phyloP scores from a whole-genome alignment of 805 yeast species.

The Kregervanrija fluxuum region DNA sequence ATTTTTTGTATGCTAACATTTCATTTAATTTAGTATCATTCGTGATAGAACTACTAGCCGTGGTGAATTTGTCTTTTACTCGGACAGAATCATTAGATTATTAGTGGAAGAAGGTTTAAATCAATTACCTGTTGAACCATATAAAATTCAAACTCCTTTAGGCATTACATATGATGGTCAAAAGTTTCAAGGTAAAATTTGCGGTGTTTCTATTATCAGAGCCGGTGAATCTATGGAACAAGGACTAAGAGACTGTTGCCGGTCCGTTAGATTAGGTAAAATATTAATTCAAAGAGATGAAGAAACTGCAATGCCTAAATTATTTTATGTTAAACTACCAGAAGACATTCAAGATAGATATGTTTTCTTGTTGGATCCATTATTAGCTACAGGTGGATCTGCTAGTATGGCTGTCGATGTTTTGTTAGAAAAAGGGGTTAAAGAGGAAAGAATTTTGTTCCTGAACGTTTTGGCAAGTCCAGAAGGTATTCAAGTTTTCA shows the following conservation, averaged over 20 bases:
- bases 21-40: slow-evolving; percentile 48
- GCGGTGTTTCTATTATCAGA: slow-evolving; percentile 96
- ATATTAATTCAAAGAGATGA: slow-evolving; percentile 96
- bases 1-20: background rate
- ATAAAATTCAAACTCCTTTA: slow-evolving; percentile 68
- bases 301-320: slow-evolving; percentile 89
- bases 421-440: slow-evolving; percentile 77
- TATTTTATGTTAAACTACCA: slow-evolving; percentile 91
- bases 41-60: slow-evolving; percentile 76
- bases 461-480: slow-evolving; percentile 90
- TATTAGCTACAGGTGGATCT: slow-evolving; percentile 98
- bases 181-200: slow-evolving; percentile 81
- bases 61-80: slow-evolving; percentile 90
- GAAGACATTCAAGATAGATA: slow-evolving; percentile 83
- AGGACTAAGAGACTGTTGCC: slow-evolving; percentile 94
- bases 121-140: slow-evolving; percentile 78
- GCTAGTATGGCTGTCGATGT: slow-evolving; percentile 97
- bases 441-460: slow-evolving; percentile 79
- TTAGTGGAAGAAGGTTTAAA: slow-evolving; percentile 94
- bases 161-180: slow-evolving; percentile 69
- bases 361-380: slow-evolving; percentile 89
- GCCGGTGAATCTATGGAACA: slow-evolving; percentile 99
- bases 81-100: slow-evolving; percentile 89
- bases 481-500: slow-evolving; percentile 81
- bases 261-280: slow-evolving; percentile 94